Evolutionary conservation across 768 basidiomycete genomes (phyloP).

Genomic region (Xerocomellus dryophilus): DNA sequence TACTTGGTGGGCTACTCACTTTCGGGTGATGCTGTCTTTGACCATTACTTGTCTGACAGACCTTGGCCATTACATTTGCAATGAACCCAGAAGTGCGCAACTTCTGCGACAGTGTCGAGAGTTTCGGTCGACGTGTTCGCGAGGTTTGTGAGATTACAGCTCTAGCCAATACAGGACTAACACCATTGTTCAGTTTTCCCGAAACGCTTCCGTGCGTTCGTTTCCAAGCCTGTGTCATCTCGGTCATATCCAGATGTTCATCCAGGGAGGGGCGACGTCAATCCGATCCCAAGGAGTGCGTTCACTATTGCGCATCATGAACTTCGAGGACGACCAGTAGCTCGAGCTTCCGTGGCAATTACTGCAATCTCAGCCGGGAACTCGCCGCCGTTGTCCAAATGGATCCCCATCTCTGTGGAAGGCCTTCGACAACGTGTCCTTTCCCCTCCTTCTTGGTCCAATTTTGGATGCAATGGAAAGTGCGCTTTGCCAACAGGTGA

Average conservation of each 20-base stretch:
- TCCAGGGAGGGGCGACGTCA: constrained; percentile 1
- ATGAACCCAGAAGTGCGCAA: constrained; percentile 13
- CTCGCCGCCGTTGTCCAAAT: constrained; percentile 15
- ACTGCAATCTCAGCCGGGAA: constrained; percentile 16
- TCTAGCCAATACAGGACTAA: neutral
- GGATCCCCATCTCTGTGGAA: constrained; percentile 7
- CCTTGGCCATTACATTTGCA: constrained; percentile 27
- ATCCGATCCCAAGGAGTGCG: neutral
- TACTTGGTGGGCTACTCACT: constrained; percentile 20
- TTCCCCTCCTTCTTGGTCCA: constrained; percentile 17
- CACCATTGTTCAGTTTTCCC: neutral
- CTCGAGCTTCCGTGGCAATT: constrained; percentile 10
- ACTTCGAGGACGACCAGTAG: constrained; percentile 11
- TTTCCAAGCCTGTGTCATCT: neutral
- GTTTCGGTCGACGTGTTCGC: neutral
- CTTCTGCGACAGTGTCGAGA: neutral
- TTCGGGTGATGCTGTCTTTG: neutral
- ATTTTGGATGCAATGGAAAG: constrained; percentile 15
- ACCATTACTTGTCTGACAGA: constrained; percentile 12
- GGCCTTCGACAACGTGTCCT: constrained; percentile 10
- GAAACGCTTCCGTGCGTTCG: constrained; percentile 8
- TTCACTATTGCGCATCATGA: neutral
- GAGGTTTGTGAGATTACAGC: constrained; percentile 10
- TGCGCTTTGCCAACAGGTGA: constrained; percentile 7
- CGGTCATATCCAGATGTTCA: neutral